Conservation (phyloP, 2,329 filamentous ascomycete genomes). For the Venturia asperata region DNA sequence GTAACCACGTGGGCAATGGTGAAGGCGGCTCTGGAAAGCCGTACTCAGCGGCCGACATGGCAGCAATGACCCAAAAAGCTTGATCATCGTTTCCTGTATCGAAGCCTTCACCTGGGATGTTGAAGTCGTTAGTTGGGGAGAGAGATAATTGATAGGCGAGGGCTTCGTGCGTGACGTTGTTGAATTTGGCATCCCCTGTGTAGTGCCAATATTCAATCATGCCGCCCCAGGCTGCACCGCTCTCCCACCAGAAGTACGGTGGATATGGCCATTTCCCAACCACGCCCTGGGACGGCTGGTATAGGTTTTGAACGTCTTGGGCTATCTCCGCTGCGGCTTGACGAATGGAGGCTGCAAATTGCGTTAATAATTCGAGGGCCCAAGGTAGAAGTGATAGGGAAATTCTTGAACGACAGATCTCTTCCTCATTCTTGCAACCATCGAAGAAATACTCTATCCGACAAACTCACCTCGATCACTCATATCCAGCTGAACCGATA, state of each 20-base stretch:
- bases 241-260: constrained; percentile 40
- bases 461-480: not conserved
- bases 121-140: constrained; percentile 37
- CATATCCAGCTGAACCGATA: not conserved
- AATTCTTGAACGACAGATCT: no score
- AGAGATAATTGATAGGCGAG: constrained; percentile 37
- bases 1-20: constrained; percentile 23
- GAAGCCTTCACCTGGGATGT: constrained; percentile 37
- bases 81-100: constrained; percentile 53
- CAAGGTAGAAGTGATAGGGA: no score
- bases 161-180: constrained; percentile 36
- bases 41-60: constrained; percentile 50
- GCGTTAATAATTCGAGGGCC: not conserved
- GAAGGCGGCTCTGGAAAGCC: constrained; percentile 38
- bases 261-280: constrained; percentile 21
- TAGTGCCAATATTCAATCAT: constrained; percentile 40
- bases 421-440: no score
- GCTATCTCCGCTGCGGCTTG: not conserved
- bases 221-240: constrained; percentile 34
- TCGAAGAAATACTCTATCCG: not conserved
- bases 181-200: constrained; percentile 36
- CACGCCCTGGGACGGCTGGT: not conserved
- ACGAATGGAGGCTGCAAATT: not conserved
- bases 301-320: not conserved
- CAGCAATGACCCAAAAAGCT: constrained; percentile 51